These are phyloP conservation scores for Bjerkandera adusta DNA, from an alignment of 1,284 basidiomycete genomes.

Conservation along the genomic window DNA sequence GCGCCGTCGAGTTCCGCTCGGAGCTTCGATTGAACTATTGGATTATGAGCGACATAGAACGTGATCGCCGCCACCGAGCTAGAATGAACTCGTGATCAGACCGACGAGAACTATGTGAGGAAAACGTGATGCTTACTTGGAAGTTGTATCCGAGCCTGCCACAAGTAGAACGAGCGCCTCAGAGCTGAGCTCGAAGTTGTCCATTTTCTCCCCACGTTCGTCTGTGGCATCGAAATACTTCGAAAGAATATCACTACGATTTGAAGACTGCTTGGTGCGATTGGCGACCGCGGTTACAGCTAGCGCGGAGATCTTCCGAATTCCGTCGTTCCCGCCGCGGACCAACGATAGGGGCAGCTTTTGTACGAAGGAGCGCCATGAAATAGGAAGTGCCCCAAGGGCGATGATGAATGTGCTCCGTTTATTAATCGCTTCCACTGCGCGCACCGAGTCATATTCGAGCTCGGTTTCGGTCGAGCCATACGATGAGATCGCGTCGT, in stretches of 20 bases:
- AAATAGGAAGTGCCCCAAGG: constrained; percentile 9
- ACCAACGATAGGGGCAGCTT: constrained; percentile 1
- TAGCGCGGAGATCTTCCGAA: constrained; percentile 3
- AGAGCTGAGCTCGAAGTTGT: constrained; percentile 73
- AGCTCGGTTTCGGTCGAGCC: background rate
- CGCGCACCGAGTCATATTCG: constrained; percentile 11
- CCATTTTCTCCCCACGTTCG: constrained; percentile 49
- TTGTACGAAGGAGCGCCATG: background rate
- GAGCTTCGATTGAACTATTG: constrained; percentile 20
- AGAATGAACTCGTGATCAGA: no score
- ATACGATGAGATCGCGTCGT: constrained; percentile 10
- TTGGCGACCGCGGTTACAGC: constrained; percentile 13
- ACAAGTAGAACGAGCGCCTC: constrained; percentile 80
- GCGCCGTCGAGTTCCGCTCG: constrained; percentile 22
- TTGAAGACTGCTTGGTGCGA: constrained; percentile 5
- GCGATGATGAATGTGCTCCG: constrained; percentile 10
- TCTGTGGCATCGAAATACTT: constrained; percentile 16
- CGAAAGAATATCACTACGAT: constrained; percentile 14
- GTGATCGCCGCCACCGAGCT: constrained; percentile 21
- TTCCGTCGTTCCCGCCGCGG: constrained; percentile 1
- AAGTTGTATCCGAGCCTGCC: constrained; percentile 50
- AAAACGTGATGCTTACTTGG: constrained; percentile 14
- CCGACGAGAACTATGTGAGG: no score
- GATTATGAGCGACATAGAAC: constrained; percentile 19
- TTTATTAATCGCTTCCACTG: constrained; percentile 11